Evolutionary conservation across 176 grass and related monocot species (phyloP), one percentile per base, ranked within the genome.

Genomic region (Alopecurus myosuroides): DNA sequence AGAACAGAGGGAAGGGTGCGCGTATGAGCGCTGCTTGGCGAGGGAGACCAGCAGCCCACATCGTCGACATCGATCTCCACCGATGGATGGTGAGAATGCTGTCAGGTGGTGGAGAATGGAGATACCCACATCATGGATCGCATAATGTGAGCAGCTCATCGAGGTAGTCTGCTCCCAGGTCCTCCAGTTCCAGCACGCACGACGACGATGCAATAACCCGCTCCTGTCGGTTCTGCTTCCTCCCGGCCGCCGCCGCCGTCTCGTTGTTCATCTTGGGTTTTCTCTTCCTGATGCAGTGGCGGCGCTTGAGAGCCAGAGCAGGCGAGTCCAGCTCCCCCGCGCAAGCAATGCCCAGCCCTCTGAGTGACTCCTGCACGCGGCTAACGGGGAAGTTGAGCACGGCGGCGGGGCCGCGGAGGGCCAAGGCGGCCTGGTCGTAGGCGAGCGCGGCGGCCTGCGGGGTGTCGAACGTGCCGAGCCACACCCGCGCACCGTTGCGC

Each of bases 401-500:
- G 9, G 77, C 56, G 23, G 25, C 9, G 39, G 2, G 37, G 37
- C 77, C 77, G 18, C 56, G 56, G 17, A 45, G 2, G 39, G 77
- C 56, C 1, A 62, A 31, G 37, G 92, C 92, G 0, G 89, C 92
- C 31, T 85, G 86, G 64, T 94, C 92, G 75, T 94, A 94, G 60
- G 89, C 89, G 3, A 87, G 86, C 34, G 92, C 92, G 12, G 92
- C 92, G 15, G 64, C 89, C 55, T 94, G 89, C 18, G 92, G 83
- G 10, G 77, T 94, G 53, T 82, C 77, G 42, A 94, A 94, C 30
- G 92, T 94, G 29, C 92, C 92, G 40, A 94, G 86, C 92, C 89
- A 91, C 22, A 94, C 92, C 13, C 92, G 92, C 6, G 77, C 84
- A 2, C 79, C 79, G 31, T 70, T 70, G 31, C 79, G 45, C 2